Evolutionary conservation across 495 filamentous ascomycete genomes (phyloP).

Genomic region (Cercophora samala): DNA sequence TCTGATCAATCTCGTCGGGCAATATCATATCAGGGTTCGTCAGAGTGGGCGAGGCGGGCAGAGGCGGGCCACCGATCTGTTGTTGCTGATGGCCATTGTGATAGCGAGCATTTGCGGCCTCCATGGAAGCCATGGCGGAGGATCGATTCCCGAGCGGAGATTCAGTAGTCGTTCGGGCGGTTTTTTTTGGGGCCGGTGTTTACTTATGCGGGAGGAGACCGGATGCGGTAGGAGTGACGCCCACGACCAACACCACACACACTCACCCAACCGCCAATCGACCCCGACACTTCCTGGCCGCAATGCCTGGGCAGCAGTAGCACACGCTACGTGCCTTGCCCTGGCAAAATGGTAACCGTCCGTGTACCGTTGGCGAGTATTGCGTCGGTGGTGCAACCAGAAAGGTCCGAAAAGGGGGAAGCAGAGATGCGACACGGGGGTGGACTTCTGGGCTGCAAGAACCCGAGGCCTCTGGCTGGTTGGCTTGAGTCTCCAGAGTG

Average conservation of each 20-base stretch:
- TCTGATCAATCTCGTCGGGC: conserved; percentile 56
- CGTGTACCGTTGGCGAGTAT: conserved; percentile 6
- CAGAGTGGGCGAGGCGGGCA: conserved; percentile 71
- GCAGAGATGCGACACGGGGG: conserved; percentile 17
- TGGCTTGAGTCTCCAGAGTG: conserved; percentile 2
- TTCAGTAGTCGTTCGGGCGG: background rate
- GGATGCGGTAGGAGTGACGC: background rate
- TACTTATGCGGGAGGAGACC: background rate
- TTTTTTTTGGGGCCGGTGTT: background rate
- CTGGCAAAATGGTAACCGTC: conserved; percentile 8
- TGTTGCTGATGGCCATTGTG: conserved; percentile 32
- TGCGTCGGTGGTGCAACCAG: conserved; percentile 23
- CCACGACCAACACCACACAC: background rate
- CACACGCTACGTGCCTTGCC: conserved; percentile 14
- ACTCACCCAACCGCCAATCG: background rate
- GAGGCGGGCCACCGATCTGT: conserved; percentile 30
- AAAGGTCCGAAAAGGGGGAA: conserved; percentile 15
- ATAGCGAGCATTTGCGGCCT: conserved; percentile 32
- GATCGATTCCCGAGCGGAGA: background rate
- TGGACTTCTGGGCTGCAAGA: conserved; percentile 20
- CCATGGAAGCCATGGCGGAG: conserved; percentile 35
- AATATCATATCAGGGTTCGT: conserved; percentile 96
- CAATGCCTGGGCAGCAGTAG: conserved; percentile 4
- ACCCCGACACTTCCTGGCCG: background rate
- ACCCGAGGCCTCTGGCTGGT: conserved; percentile 15